Percentiles rank a stretch among this genome's conserved stretches.
Evolutionary conservation across 352 stramenopile genomes (phyloP).

Genomic region (Phytopythium boreale): DNA sequence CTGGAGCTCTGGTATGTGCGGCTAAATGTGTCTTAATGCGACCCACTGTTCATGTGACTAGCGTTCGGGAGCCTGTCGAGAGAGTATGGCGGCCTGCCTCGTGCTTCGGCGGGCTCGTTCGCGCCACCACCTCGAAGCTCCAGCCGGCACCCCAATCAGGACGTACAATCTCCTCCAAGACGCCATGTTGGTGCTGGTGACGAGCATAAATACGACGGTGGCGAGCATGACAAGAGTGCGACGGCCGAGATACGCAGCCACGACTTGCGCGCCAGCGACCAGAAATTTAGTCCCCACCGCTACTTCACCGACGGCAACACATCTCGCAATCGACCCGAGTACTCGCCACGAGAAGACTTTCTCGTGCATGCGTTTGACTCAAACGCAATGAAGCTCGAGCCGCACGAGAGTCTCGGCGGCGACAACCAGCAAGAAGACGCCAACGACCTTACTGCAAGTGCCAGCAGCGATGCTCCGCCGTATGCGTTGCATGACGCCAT

Average conservation of each 20-base stretch:
- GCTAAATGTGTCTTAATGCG: not conserved
- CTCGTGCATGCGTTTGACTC: conserved; percentile 71
- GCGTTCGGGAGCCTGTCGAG: not conserved
- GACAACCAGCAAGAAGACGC: conserved; percentile 1
- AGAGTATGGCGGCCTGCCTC: not conserved
- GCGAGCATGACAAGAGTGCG: not conserved
- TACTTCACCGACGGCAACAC: not conserved
- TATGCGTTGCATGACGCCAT: not conserved
- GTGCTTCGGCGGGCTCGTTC: not conserved
- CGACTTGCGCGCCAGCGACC: not conserved
- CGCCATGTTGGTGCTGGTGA: not conserved
- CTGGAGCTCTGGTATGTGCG: not conserved
- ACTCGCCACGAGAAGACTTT: conserved; percentile 62
- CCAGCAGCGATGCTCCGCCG: not conserved
- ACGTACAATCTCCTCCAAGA: not conserved
- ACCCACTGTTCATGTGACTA: not conserved
- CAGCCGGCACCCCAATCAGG: not conserved
- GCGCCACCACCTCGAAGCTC: not conserved
- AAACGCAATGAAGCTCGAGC: conserved; percentile 41
- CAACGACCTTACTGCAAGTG: not conserved
- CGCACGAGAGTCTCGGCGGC: not conserved
- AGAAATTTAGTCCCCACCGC: not conserved
- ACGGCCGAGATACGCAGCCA: not conserved
- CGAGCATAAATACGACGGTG: not conserved
- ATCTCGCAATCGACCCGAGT: conserved; percentile 34